A percentile compares a stretch with the other conserved stretches of the same genome.
phyloP scores from a whole-genome alignment of 139 green algal species.

The Prasinococcaceae sp. region DNA sequence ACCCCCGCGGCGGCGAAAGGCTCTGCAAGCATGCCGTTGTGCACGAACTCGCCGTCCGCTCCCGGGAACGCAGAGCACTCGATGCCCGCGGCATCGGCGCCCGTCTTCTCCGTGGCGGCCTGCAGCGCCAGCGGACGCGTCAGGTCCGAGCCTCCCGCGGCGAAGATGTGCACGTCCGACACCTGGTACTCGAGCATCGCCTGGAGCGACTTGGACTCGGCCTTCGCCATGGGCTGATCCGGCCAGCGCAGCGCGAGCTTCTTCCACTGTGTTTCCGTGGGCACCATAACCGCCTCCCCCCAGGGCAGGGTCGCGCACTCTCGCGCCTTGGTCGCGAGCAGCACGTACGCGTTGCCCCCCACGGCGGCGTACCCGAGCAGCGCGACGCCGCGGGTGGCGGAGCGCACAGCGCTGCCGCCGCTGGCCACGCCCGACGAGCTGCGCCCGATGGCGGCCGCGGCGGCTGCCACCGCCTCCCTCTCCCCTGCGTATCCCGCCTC shows the following conservation, averaged over 20 bases:
- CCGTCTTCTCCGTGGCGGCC: neutral
- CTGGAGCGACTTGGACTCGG: constrained; percentile 10
- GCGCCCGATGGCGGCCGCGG: too few species aligned
- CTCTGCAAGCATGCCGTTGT: constrained; percentile 22
- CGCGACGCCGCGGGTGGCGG: constrained; percentile 6
- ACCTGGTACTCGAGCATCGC: constrained; percentile 34
- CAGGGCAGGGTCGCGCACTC: constrained; percentile 58
- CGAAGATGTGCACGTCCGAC: constrained; percentile 73
- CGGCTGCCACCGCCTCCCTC: too few species aligned
- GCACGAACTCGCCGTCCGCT: constrained; percentile 14
- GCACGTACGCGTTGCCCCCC: constrained; percentile 43
- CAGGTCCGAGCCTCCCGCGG: constrained; percentile 76
- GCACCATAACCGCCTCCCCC: constrained; percentile 58
- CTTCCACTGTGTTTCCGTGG: constrained; percentile 56
- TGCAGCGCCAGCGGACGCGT: constrained; percentile 53
- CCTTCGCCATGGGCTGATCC: neutral
- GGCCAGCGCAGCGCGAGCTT: constrained; percentile 34
- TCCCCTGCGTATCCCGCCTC: too few species aligned
- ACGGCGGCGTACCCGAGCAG: constrained; percentile 62
- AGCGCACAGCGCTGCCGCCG: too few species aligned
- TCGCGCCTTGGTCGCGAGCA: constrained; percentile 52
- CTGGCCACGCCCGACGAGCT: too few species aligned
- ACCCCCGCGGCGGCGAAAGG: constrained; percentile 41
- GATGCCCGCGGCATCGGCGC: neutral
- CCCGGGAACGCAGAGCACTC: too few species aligned